These are phyloP conservation scores for Trichopus zeylanicus DNA, from an alignment of 116 monocot species.

Conservation along the genomic window DNA sequence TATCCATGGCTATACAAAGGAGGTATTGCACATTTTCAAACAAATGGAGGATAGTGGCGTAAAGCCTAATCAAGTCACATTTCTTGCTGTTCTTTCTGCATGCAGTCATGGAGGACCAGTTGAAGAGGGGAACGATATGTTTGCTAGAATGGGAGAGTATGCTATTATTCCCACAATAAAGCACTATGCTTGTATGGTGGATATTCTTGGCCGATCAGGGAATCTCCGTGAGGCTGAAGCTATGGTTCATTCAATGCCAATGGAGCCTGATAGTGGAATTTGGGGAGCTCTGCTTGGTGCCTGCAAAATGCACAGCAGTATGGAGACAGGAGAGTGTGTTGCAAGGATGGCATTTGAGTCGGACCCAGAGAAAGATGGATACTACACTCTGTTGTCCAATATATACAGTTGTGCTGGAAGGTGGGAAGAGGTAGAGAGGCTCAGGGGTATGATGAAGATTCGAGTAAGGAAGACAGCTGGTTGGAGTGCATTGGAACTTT, in stretches of 20 bases:
- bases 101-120: constrained; percentile 28
- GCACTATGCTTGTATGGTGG: constrained; percentile 39
- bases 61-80: constrained; percentile 29
- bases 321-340: constrained; percentile 27
- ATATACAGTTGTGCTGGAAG: constrained; percentile 21
- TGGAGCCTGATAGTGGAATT: constrained; percentile 18
- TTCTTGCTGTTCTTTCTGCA: constrained; percentile 26
- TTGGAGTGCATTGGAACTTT: constrained; percentile 41
- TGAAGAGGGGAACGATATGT: constrained; percentile 21
- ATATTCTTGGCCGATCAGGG: constrained; percentile 30
- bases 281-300: constrained; percentile 37
- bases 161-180: constrained; percentile 15
- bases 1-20: constrained; percentile 24
- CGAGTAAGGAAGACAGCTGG: constrained; percentile 38
- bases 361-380: constrained; percentile 31
- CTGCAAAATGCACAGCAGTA: constrained; percentile 16
- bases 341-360: constrained; percentile 17
- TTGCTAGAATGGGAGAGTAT: constrained; percentile 20
- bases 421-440: constrained; percentile 20
- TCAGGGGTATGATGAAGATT: constrained; percentile 17
- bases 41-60: constrained; percentile 13
- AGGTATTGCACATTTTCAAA: constrained; percentile 19
- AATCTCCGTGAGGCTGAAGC: constrained; percentile 19
- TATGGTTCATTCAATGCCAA: constrained; percentile 16
- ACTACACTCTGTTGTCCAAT: constrained; percentile 30